Evolutionary conservation across 1,284 basidiomycete genomes (phyloP).

Genomic region (Fomitiporia mediterranea): DNA sequence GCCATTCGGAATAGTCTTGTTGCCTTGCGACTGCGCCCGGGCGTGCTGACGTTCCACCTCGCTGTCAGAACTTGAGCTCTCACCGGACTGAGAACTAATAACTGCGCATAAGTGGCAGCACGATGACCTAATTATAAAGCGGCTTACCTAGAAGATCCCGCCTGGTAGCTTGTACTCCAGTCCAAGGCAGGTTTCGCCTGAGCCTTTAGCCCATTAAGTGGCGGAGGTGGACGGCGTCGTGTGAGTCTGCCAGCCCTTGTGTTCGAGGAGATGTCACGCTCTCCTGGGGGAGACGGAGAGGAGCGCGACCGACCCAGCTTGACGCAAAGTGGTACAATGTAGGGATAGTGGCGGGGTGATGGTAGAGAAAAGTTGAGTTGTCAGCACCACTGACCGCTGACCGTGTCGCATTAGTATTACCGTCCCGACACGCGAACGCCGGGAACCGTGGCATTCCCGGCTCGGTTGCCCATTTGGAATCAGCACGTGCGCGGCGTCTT

Average conservation of each 20-base stretch:
- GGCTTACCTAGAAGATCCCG: conserved; percentile 66
- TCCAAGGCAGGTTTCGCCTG: conserved; percentile 38
- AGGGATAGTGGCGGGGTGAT: conserved; percentile 13
- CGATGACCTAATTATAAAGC: not conserved
- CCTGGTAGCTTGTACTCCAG: conserved; percentile 83
- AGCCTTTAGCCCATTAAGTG: conserved; percentile 24
- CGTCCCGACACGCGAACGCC: not conserved
- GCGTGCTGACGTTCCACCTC: conserved; percentile 7
- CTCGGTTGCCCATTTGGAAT: not conserved
- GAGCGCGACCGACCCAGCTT: conserved; percentile 74
- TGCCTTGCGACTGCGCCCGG: not conserved
- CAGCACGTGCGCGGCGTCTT: not conserved
- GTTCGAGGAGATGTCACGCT: conserved; percentile 11
- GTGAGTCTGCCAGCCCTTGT: conserved; percentile 4
- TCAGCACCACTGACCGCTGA: not conserved
- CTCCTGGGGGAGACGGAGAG: conserved; percentile 62
- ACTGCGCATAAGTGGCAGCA: conserved; percentile 15
- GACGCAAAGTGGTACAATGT: conserved; percentile 23
- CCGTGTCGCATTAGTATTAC: too few relatives aligned
- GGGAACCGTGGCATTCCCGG: not conserved
- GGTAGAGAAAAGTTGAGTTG: conserved; percentile 3
- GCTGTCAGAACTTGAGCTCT: conserved; percentile 17
- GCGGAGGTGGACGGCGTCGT: conserved; percentile 24
- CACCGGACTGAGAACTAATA: conserved; percentile 18
- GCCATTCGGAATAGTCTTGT: conserved; percentile 1